Evolutionary conservation across 2,329 filamentous ascomycete species (phyloP).

Genomic region (Colletotrichum cuscutae): DNA sequence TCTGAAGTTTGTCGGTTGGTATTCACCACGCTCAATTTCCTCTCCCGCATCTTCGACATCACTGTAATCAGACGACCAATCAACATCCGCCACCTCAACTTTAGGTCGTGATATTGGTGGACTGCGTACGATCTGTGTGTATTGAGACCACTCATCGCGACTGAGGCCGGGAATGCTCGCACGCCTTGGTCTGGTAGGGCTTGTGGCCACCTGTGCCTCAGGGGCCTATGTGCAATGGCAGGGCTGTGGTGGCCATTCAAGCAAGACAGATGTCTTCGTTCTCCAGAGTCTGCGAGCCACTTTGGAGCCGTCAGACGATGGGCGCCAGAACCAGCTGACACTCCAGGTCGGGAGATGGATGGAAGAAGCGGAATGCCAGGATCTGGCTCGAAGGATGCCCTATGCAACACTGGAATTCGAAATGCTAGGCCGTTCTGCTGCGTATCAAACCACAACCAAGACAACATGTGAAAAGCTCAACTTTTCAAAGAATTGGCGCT

Average conservation of each 20-base stretch:
- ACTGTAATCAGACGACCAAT: background rate
- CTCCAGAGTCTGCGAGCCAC: background rate
- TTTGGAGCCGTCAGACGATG: background rate
- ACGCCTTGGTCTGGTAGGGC: constrained; percentile 15
- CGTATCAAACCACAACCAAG: background rate
- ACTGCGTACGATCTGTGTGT: background rate
- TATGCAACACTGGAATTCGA: constrained; percentile 10
- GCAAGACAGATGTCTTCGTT: background rate
- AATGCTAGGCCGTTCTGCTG: constrained; percentile 24
- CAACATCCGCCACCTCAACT: background rate
- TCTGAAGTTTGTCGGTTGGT: background rate
- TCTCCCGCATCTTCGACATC: background rate
- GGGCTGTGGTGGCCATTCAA: constrained; percentile 24
- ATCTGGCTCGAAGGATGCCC: constrained; percentile 3
- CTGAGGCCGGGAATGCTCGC: background rate
- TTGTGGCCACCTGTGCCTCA: constrained; percentile 18
- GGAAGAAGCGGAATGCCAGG: constrained; percentile 22
- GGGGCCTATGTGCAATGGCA: constrained; percentile 38
- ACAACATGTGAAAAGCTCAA: constrained; percentile 7
- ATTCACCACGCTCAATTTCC: background rate
- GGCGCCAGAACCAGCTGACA: constrained; percentile 1
- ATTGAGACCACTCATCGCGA: background rate
- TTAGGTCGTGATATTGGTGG: background rate
- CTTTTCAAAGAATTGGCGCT: background rate
- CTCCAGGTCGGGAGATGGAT: constrained; percentile 4